A percentile compares a stretch with the other conserved stretches of the same genome.
These are phyloP conservation scores for Verticillium nonalfalfae DNA, from an alignment of 2,329 filamentous ascomycete species.

Conservation along the genomic window DNA sequence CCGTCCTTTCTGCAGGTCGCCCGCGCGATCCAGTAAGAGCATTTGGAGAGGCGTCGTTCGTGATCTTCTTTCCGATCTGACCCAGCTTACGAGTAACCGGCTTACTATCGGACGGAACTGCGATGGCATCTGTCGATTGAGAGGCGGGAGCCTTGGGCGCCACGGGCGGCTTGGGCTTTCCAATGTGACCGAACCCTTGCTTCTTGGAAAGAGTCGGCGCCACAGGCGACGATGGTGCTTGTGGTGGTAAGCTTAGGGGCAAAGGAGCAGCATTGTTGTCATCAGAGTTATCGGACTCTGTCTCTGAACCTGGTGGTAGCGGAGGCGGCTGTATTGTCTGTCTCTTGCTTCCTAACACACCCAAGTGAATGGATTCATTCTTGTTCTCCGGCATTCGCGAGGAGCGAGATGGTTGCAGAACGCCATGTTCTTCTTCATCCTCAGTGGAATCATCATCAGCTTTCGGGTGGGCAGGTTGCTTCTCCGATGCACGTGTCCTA, in stretches of 20 bases:
- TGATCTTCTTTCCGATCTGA: constrained; percentile 24
- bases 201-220: constrained; percentile 14
- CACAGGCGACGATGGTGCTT: constrained; percentile 12
- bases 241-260: constrained; percentile 6
- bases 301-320: constrained; percentile 27
- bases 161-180: constrained; percentile 15
- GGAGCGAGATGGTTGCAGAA: not conserved
- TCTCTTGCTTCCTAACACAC: constrained; percentile 27
- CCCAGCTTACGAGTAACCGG: constrained; percentile 19
- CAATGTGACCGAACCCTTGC: constrained; percentile 33
- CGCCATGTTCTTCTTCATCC: constrained; percentile 17
- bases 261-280: constrained; percentile 15
- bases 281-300: constrained; percentile 30
- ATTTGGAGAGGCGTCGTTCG: constrained; percentile 1
- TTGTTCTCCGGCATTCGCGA: constrained; percentile 9
- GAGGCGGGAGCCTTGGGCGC: constrained; percentile 1
- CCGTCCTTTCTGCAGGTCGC: constrained; percentile 12
- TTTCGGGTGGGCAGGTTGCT: not conserved
- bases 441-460: constrained; percentile 24
- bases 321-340: constrained; percentile 16
- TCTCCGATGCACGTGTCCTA: constrained; percentile 12
- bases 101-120: constrained; percentile 5
- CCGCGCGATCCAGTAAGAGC: constrained; percentile 7
- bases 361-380: constrained; percentile 18
- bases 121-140: constrained; percentile 5